A percentile compares a stretch with the other conserved stretches of the same genome.
These are phyloP conservation scores for Metarhizium rileyi DNA, from an alignment of 2,329 filamentous ascomycete species.

Conservation along the genomic window DNA sequence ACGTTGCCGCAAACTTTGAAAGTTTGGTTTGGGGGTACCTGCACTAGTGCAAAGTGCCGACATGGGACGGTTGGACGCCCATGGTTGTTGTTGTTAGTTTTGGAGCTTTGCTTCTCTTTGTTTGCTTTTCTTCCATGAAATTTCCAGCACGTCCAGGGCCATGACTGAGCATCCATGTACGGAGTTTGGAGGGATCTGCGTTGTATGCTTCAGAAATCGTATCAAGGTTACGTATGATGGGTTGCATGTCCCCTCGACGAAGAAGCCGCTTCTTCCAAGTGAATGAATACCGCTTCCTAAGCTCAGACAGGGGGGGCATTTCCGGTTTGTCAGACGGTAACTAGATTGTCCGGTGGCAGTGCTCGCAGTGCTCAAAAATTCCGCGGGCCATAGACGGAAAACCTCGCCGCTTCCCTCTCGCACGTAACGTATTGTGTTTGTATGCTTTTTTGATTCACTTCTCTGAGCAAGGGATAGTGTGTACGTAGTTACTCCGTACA, in stretches of 20 bases:
- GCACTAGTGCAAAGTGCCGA: constrained; percentile 6
- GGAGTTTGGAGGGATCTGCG: too few relatives aligned
- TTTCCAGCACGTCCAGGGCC: too few relatives aligned
- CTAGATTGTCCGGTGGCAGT: too few relatives aligned
- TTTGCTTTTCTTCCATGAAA: neutral
- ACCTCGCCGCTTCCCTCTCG: neutral
- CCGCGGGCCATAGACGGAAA: neutral
- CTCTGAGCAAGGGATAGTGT: neutral
- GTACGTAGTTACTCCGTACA: neutral
- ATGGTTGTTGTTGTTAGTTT: neutral
- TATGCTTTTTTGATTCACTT: neutral
- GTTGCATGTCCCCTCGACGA: neutral
- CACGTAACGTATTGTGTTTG: neutral
- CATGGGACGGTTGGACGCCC: neutral
- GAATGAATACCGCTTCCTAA: too few relatives aligned
- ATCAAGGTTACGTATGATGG: too few relatives aligned
- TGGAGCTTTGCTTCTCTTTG: neutral
- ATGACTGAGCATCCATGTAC: neutral
- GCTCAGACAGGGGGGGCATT: too few relatives aligned
- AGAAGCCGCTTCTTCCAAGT: neutral
- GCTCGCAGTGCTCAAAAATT: too few relatives aligned
- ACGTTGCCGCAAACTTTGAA: neutral
- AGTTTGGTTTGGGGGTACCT: constrained; percentile 1
- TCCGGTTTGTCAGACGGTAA: too few relatives aligned
- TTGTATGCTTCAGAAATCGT: too few relatives aligned